Evolutionary conservation across 768 basidiomycete species (phyloP).

Genomic region (Leccinum disarticulatum): DNA sequence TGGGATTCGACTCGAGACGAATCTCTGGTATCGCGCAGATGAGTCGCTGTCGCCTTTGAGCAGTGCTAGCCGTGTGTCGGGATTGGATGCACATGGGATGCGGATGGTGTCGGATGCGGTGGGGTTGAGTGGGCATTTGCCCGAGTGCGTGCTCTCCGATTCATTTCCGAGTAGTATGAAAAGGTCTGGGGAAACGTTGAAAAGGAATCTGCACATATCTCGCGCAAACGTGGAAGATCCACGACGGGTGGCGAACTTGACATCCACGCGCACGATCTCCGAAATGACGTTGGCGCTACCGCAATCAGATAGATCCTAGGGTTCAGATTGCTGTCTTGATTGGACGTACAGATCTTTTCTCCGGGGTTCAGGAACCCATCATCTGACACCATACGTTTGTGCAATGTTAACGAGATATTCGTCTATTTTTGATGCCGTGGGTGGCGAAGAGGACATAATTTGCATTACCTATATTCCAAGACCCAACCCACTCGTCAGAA

Average conservation of each 20-base stretch:
- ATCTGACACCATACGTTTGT: constrained; percentile 43
- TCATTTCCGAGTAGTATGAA: constrained; percentile 51
- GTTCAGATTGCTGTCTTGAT: not conserved
- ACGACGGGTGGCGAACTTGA: constrained; percentile 46
- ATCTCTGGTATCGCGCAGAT: constrained; percentile 38
- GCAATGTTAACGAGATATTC: constrained; percentile 55
- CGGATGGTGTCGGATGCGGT: constrained; percentile 45
- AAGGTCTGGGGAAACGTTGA: constrained; percentile 50
- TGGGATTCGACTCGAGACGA: constrained; percentile 35
- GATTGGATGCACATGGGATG: constrained; percentile 47
- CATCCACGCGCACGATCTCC: constrained; percentile 51
- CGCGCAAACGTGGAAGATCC: constrained; percentile 55
- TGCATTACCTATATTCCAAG: constrained; percentile 43
- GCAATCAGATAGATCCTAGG: not conserved
- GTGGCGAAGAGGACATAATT: constrained; percentile 50
- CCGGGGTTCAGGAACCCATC: constrained; percentile 61
- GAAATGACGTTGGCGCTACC: constrained; percentile 57
- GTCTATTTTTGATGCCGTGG: constrained; percentile 58
- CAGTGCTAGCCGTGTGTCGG: constrained; percentile 53
- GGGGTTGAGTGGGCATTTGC: constrained; percentile 51
- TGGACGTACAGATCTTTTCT: constrained; percentile 62
- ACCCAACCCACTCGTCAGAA: not conserved
- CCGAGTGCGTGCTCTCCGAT: constrained; percentile 38
- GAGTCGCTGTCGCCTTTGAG: constrained; percentile 35
- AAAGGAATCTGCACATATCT: constrained; percentile 60